phyloP scores from a whole-genome alignment of 176 grass and related monocot species.

The Aechmea fasciata region DNA sequence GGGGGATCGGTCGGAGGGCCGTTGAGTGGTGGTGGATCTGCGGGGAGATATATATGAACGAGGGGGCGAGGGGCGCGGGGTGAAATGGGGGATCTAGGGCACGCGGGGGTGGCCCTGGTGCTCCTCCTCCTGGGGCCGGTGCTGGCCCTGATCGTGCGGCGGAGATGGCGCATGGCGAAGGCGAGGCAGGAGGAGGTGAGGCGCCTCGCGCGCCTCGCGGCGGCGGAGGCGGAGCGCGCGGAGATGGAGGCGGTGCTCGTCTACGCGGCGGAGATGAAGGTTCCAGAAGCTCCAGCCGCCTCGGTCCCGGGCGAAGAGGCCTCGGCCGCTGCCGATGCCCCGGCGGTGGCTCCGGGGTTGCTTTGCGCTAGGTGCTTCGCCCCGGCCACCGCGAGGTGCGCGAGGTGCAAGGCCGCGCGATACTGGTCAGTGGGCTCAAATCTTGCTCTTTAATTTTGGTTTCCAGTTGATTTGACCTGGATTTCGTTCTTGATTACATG shows the following conservation, averaged over 20 bases:
- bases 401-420: slow-evolving; percentile 71
- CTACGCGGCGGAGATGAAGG: neutral
- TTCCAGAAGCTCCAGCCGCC: neutral
- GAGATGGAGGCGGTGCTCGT: slow-evolving; percentile 34
- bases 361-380: slow-evolving; percentile 50
- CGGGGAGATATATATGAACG: no score
- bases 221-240: slow-evolving; percentile 37
- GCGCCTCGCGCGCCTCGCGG: slow-evolving; percentile 37
- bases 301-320: slow-evolving; percentile 19
- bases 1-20: no score
- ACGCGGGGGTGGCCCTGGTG: neutral
- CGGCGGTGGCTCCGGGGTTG: slow-evolving; percentile 11
- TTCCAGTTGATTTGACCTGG: slow-evolving; percentile 4
- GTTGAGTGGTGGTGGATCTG: no score
- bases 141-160: neutral
- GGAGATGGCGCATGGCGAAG: neutral
- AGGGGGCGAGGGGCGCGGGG: neutral
- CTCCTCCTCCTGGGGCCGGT: neutral
- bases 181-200: slow-evolving; percentile 46
- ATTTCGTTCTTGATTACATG: slow-evolving; percentile 12
- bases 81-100: neutral
- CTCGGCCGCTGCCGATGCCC: neutral
- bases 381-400: slow-evolving; percentile 47
- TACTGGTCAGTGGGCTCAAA: slow-evolving; percentile 50
- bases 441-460: slow-evolving; percentile 4